Base-by-base conservation (phyloP, 257 asterid species). In the Phtheirospermum japonicum region DNA sequence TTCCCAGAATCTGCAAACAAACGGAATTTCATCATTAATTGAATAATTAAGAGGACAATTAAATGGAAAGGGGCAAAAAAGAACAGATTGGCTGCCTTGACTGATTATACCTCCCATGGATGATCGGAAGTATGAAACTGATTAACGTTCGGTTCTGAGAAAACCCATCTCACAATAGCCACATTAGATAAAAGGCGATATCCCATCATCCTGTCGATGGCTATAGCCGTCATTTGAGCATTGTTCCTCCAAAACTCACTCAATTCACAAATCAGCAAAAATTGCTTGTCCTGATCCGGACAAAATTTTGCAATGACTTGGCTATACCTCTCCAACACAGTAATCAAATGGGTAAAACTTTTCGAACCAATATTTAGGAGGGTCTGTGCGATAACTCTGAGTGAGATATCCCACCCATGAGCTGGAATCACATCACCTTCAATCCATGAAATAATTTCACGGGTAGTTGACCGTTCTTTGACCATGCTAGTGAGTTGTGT, bases 121-220 rank as follows among this genome's bases (percentile, higher is more conserved):
- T 85, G 90, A 76, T 93, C 97, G 58, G 95, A 89, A 64, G 74
- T 55, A 68, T 93, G 99, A 89, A 93, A 89, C 34, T 76, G 96
- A 46, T 75, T 72, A 42, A 76, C 81, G 71, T 87, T 89, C 62
- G 74, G 48, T 36, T 87, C 28, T 42, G 84, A 83, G 79, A 93
- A 93, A 76, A 93, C 94, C 99, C 99, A 93, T 87, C 80, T 85
- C 72, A 93, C 92, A 63, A 93, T 85, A 42, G 96, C 96, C 81
- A 93, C 76, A 72, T 93, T 93, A 34, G 96, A 87, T 66, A 93
- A 63, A 76, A 93, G 89, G 68, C 97, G 96, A 77, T 93, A 93
- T 53, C 97, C 95, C 99, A 93, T 93, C 99, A 93, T 87, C 75
- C 97, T 80, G 79, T 93, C 99, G 70, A 93, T 89, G 45, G 94